Base-by-base conservation (phyloP, 768 basidiomycete species). In the Lepiota subincarnata region DNA sequence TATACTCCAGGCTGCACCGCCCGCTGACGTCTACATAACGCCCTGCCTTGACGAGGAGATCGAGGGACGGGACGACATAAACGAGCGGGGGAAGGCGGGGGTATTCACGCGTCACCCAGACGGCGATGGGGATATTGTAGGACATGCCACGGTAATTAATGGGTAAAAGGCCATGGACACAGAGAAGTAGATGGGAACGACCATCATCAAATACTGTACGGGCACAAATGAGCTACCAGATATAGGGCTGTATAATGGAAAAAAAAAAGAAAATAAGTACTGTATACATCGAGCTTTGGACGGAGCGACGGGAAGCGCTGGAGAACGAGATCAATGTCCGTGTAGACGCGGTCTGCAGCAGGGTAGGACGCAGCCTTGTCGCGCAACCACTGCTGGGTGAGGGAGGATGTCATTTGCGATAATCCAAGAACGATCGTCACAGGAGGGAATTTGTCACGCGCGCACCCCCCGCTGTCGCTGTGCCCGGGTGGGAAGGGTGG, bases 101-200 rank as follows among this genome's bases (percentile, higher is more conserved):
- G 63, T 93, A 98, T 38, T 91, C 89, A 48, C 79, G 78, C 2
- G 92, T 78, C 38, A 98, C 60, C 94, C 95, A 98, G 56, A 96
- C 60, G 11, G 89, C 83, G 61, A 99, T 70, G 3, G 97, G 97
- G 61, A 98, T 98, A 68, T 99, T 92, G 76, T 99, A 99, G 1
- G 86, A 76, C 0, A 82, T 71, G 1, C 75, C 70, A 45, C 87
- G 79, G 72, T 83, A 96, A 0, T 79, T 69, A 60, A 99, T 97
- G 3, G 93, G 94, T 0, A 99, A 75, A 4, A 98, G 81, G 8
- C 97, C 97, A 64, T 97, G 90, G 2, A 96, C 61, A 59, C 92
- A 93, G 53, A 98, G 84, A 22, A 99, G 80, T 14, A 98, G 78
- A 63, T 95, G 92, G 0, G 92, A 87, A 35, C 96, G 84, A 43